Conservation (phyloP, 306 rosid species). For the Rosa rugosa region DNA sequence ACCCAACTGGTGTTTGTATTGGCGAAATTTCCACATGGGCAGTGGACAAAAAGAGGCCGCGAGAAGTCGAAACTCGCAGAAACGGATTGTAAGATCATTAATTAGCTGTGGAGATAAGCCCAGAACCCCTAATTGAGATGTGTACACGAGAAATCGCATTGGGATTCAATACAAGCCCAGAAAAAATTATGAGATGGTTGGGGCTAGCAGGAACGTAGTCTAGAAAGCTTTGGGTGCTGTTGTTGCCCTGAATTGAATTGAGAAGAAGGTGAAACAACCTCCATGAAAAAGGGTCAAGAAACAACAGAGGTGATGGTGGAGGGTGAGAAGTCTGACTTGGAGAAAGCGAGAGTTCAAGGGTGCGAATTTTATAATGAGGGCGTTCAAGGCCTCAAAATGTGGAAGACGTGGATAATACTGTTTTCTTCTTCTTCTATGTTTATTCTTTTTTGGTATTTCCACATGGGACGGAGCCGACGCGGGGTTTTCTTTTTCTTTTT, state of each 20-base stretch:
- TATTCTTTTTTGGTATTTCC: background rate
- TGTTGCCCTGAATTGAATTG: background rate
- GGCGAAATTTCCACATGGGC: constrained; percentile 45
- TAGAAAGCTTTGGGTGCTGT: constrained; percentile 31
- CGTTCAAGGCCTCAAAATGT: constrained; percentile 53
- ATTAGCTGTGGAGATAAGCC: constrained; percentile 23
- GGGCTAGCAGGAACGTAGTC: constrained; percentile 22
- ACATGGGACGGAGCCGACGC: constrained; percentile 64
- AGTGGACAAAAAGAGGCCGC: constrained; percentile 24
- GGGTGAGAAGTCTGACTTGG: background rate
- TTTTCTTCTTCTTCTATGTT: background rate
- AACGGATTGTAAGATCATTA: constrained; percentile 59
- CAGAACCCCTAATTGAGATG: constrained; percentile 17
- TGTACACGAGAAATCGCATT: constrained; percentile 35
- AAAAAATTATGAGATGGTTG: background rate
- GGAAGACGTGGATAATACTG: constrained; percentile 53
- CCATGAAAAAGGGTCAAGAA: constrained; percentile 10
- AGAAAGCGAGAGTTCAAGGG: background rate
- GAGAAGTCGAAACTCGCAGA: constrained; percentile 51
- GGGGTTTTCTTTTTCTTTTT: background rate
- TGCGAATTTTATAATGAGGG: background rate
- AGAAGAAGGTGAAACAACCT: constrained; percentile 9
- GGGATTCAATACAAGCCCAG: constrained; percentile 16
- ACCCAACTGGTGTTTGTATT: background rate
- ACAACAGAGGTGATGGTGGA: background rate